phyloP scores from a whole-genome alignment of 352 stramenopile genomes.

The Peronosclerospora sorghi region DNA sequence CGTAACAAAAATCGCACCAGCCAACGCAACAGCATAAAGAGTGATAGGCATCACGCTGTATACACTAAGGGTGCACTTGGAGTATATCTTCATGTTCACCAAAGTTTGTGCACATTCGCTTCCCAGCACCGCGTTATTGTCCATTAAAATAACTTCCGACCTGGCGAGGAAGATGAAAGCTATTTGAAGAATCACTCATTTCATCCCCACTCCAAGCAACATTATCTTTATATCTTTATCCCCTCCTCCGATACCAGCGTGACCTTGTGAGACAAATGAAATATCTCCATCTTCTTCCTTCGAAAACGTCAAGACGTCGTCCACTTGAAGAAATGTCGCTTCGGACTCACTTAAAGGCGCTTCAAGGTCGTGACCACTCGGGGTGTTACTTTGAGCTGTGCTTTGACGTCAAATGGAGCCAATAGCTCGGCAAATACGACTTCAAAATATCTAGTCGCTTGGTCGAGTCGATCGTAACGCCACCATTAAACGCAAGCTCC shows the following conservation, averaged over 20 bases:
- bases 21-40: slow-evolving; percentile 66
- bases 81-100: slow-evolving; percentile 43
- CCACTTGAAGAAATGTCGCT: slow-evolving; percentile 62
- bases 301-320: slow-evolving; percentile 43
- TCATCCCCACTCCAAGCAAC: slow-evolving; percentile 31
- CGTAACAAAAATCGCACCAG: slow-evolving; percentile 64
- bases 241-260: slow-evolving; percentile 19
- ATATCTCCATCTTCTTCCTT: slow-evolving; percentile 74
- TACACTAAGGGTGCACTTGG: slow-evolving; percentile 57
- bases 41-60: slow-evolving; percentile 83
- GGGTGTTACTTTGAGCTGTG: slow-evolving; percentile 87
- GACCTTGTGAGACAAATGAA: slow-evolving; percentile 55
- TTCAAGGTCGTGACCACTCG: slow-evolving; percentile 69
- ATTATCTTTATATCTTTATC: slow-evolving; percentile 30
- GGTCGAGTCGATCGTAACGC: slow-evolving; percentile 27
- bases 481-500: slow-evolving; percentile 53
- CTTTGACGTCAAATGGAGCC: slow-evolving; percentile 82
- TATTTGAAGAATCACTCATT: slow-evolving; percentile 10
- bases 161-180: slow-evolving; percentile 36
- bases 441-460: slow-evolving; percentile 50
- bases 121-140: slow-evolving; percentile 35
- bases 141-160: slow-evolving; percentile 48
- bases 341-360: slow-evolving; percentile 40
- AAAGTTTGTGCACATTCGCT: slow-evolving; percentile 62
- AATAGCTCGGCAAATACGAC: slow-evolving; percentile 77